These are phyloP conservation scores for Clonostachys rosea DNA, from an alignment of 2,329 filamentous ascomycete species.

Conservation along the genomic window DNA sequence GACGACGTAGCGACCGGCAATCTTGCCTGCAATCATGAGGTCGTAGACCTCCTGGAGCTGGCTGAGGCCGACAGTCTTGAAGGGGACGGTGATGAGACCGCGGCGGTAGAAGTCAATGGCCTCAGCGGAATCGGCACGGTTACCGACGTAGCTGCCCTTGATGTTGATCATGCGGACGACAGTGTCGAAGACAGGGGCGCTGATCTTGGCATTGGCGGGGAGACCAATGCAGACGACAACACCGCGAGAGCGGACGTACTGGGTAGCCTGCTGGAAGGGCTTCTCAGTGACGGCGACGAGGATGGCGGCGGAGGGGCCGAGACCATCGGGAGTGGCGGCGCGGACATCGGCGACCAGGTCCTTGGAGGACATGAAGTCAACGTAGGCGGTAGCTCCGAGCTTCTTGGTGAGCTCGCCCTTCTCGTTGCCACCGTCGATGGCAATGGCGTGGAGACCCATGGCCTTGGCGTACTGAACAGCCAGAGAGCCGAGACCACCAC, in stretches of 20 bases:
- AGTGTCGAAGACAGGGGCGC: conserved; percentile 83
- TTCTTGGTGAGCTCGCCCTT: conserved; percentile 67
- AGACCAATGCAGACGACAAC: conserved; percentile 86
- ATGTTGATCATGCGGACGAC: conserved; percentile 89
- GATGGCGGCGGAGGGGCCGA: conserved; percentile 83
- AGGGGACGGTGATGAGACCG: conserved; percentile 82
- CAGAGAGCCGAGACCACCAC: conserved; percentile 74
- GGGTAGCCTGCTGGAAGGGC: conserved; percentile 91
- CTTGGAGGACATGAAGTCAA: conserved; percentile 75
- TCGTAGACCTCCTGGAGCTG: conserved; percentile 79
- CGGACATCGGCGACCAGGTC: conserved; percentile 84
- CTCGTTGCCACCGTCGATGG: conserved; percentile 78
- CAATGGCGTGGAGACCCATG: conserved; percentile 79
- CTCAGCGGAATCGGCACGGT: conserved; percentile 81
- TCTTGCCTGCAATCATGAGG: conserved; percentile 64
- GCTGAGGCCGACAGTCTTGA: conserved; percentile 77
- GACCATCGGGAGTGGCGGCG: conserved; percentile 71
- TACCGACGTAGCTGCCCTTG: conserved; percentile 91
- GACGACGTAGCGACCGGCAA: conserved; percentile 76
- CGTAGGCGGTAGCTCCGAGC: conserved; percentile 67
- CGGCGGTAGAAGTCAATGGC: conserved; percentile 85
- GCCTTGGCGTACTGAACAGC: conserved; percentile 86
- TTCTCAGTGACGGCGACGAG: conserved; percentile 83
- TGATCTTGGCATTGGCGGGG: conserved; percentile 73
- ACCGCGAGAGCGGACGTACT: conserved; percentile 80